These are phyloP conservation scores for Venturia asperata DNA, from an alignment of 2,329 filamentous ascomycete genomes.

Conservation along the genomic window DNA sequence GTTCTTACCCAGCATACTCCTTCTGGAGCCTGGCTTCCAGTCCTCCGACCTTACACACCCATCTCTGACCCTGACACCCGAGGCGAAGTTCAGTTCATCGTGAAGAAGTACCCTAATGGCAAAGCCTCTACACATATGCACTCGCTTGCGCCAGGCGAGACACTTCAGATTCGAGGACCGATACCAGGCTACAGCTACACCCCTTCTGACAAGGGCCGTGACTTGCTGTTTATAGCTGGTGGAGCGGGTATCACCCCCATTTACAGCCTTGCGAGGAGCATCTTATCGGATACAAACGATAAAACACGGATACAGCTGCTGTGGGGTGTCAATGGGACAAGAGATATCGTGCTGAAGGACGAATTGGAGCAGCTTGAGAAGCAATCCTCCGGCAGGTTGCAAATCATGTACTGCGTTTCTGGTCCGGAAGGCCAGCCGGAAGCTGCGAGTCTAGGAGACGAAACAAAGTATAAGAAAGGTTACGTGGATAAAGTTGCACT, in stretches of 20 bases:
- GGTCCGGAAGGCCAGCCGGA: constrained; percentile 29
- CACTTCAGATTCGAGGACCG: constrained; percentile 50
- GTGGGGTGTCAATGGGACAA: constrained; percentile 58
- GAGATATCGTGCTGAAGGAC: constrained; percentile 52
- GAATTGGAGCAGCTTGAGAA: constrained; percentile 49
- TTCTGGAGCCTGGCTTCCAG: constrained; percentile 50
- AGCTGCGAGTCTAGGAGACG: constrained; percentile 24
- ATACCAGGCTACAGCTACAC: constrained; percentile 48
- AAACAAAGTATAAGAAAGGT: constrained; percentile 44
- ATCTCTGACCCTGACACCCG: constrained; percentile 48
- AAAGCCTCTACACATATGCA: constrained; percentile 61
- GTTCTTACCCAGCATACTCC: constrained; percentile 56
- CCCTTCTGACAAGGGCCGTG: constrained; percentile 28
- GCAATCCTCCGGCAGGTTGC: constrained; percentile 49
- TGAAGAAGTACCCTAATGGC: constrained; percentile 62
- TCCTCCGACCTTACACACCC: constrained; percentile 60
- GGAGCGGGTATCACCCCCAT: constrained; percentile 67
- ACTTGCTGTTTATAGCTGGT: constrained; percentile 51
- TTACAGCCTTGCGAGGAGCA: constrained; percentile 56
- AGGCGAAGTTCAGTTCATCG: constrained; percentile 55
- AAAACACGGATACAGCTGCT: constrained; percentile 57
- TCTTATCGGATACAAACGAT: constrained; percentile 55
- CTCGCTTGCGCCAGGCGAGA: constrained; percentile 55
- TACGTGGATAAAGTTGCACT: constrained; percentile 53
- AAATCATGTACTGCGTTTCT: constrained; percentile 52